Conservation (phyloP, 2,329 filamentous ascomycete species). For the Colletotrichum echinochloae region DNA sequence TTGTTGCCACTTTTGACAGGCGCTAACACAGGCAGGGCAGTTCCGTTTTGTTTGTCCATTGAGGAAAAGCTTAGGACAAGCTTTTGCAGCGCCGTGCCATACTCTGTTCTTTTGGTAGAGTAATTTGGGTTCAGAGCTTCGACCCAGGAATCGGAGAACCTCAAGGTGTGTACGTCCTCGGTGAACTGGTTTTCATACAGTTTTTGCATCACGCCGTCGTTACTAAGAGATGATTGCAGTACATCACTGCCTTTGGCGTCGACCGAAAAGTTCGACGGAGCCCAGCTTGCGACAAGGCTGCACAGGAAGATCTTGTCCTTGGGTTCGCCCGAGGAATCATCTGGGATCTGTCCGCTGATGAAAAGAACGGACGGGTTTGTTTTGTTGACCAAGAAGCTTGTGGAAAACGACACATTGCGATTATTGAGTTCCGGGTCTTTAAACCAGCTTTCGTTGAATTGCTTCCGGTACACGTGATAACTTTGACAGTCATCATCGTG, state of each 20-base stretch:
- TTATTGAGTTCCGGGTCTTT: not conserved
- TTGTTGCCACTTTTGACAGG: not conserved
- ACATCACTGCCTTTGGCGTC: conserved; percentile 2
- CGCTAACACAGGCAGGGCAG: not conserved
- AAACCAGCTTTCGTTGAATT: not conserved
- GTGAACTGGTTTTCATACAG: not conserved
- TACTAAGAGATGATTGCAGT: conserved; percentile 8
- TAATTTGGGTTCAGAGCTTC: not conserved
- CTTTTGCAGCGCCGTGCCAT: not conserved
- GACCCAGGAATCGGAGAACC: not conserved
- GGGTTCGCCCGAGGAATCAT: not conserved
- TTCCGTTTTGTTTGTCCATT: not conserved
- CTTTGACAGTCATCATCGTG: not conserved
- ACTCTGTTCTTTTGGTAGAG: not conserved
- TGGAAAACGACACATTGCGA: not conserved
- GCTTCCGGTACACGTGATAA: not conserved
- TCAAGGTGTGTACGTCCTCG: not conserved
- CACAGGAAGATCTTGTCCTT: conserved; percentile 10
- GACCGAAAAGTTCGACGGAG: not conserved
- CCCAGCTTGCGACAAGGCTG: conserved; percentile 20
- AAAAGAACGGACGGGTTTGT: not conserved
- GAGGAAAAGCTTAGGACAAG: no score
- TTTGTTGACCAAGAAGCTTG: not conserved
- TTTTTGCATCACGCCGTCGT: not conserved
- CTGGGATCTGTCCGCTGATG: not conserved